Evolutionary conservation across 2,329 filamentous ascomycete genomes (phyloP).

Genomic region (Ceratocystis alfenasii): DNA sequence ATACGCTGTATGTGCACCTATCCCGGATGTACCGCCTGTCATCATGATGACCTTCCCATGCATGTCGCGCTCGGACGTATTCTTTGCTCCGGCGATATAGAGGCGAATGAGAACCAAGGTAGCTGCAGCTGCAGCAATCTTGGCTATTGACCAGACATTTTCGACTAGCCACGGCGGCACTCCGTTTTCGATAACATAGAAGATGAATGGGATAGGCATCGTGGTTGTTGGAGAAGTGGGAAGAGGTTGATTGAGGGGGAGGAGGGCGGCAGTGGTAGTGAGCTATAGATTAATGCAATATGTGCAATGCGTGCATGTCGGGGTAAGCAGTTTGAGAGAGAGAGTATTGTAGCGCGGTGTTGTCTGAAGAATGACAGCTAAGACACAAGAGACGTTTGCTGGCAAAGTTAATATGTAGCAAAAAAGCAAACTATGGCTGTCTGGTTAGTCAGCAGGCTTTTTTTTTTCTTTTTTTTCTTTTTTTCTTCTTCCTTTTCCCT

Average conservation of each 20-base stretch:
- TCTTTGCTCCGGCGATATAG: conserved; percentile 65
- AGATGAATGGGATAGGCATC: conserved; percentile 44
- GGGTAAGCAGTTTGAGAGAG: neutral
- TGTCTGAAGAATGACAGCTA: neutral
- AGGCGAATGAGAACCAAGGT: conserved; percentile 47
- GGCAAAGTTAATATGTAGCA: too few relatives aligned
- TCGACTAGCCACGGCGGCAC: conserved; percentile 38
- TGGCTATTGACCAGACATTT: conserved; percentile 35
- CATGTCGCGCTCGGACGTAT: conserved; percentile 68
- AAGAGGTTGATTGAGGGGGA: neutral
- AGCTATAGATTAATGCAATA: neutral
- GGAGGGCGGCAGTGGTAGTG: neutral
- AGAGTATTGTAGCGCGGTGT: neutral
- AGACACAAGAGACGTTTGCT: too few relatives aligned
- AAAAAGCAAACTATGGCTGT: too few relatives aligned
- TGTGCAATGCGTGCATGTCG: neutral
- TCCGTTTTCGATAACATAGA: conserved; percentile 38
- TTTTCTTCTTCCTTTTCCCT: too few relatives aligned
- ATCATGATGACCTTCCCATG: conserved; percentile 90
- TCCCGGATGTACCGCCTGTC: conserved; percentile 86
- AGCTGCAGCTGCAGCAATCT: conserved; percentile 30
- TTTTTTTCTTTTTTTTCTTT: too few relatives aligned
- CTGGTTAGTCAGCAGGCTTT: neutral
- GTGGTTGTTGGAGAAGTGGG: conserved; percentile 22
- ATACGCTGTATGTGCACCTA: conserved; percentile 65